Percentiles rank a stretch among this genome's conserved stretches.
phyloP scores from a whole-genome alignment of 768 basidiomycete species.

The Russula virescens region DNA sequence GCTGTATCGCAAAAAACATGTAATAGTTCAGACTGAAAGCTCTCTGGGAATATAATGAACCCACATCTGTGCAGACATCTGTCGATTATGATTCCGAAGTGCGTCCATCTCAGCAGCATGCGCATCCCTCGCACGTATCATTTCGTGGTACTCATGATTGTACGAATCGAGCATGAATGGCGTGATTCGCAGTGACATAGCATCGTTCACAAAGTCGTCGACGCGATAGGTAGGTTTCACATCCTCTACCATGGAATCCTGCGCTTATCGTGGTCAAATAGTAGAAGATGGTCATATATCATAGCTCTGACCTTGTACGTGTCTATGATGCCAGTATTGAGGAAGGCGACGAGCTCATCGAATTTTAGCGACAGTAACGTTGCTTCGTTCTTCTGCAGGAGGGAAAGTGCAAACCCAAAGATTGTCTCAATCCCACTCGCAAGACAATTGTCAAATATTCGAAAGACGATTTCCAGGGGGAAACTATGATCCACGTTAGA shows the following conservation, averaged over 20 bases:
- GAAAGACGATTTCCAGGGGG: slow-evolving; percentile 88
- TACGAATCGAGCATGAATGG: slow-evolving; percentile 95
- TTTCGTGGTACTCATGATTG: slow-evolving; percentile 82
- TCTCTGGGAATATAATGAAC: slow-evolving; percentile 29
- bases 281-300: neutral
- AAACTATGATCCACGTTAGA: slow-evolving; percentile 48
- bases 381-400: slow-evolving; percentile 86
- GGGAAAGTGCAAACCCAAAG: slow-evolving; percentile 86
- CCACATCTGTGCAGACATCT: slow-evolving; percentile 72
- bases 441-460: slow-evolving; percentile 94
- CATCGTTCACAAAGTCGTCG: slow-evolving; percentile 83
- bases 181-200: slow-evolving; percentile 79
- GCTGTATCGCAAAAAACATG: slow-evolving; percentile 37
- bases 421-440: slow-evolving; percentile 97
- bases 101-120: slow-evolving; percentile 81
- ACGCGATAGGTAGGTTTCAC: slow-evolving; percentile 47
- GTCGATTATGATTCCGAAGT: slow-evolving; percentile 73
- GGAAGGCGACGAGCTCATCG: slow-evolving; percentile 80
- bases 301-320: slow-evolving; percentile 52
- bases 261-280: neutral
- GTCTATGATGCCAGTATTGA: slow-evolving; percentile 80
- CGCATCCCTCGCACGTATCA: slow-evolving; percentile 68
- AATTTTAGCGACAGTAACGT: slow-evolving; percentile 75
- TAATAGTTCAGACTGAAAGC: neutral
- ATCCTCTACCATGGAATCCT: neutral